Conservation (phyloP, 1,284 basidiomycete species). For the Moesziomyces antarcticus region DNA sequence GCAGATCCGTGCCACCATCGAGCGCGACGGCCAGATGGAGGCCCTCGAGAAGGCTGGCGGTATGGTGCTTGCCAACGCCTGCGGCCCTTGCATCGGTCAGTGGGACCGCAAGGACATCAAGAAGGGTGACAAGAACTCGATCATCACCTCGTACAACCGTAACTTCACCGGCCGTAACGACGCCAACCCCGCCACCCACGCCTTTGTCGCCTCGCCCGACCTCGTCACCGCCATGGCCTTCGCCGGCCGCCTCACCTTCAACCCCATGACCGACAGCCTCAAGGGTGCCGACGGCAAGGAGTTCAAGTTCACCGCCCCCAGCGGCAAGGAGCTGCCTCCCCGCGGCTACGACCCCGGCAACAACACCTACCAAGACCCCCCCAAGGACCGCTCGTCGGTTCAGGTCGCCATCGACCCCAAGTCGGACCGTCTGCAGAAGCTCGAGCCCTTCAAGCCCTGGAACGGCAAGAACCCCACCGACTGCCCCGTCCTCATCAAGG, state of each 20-base stretch:
- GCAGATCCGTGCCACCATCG: conserved; percentile 97
- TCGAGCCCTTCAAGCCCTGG: conserved; percentile 91
- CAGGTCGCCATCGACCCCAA: conserved; percentile 87
- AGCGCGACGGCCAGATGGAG: conserved; percentile 91
- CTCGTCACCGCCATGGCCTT: conserved; percentile 97
- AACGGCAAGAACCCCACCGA: conserved; percentile 90
- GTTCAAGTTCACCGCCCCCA: conserved; percentile 94
- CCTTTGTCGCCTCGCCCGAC: conserved; percentile 97
- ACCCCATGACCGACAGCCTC: conserved; percentile 92
- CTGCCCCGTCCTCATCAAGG: conserved; percentile 96
- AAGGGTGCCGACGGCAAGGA: conserved; percentile 91
- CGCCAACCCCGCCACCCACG: conserved; percentile 98
- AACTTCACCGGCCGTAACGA: conserved; percentile 99
- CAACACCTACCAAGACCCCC: conserved; percentile 96
- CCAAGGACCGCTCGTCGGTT: conserved; percentile 83
- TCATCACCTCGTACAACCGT: conserved; percentile 99
- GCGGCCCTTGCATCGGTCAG: conserved; percentile 98
- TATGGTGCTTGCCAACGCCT: conserved; percentile 95
- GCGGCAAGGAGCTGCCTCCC: conserved; percentile 90
- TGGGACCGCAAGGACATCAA: conserved; percentile 97
- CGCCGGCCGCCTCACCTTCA: conserved; percentile 93
- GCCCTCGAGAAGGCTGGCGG: conserved; percentile 88
- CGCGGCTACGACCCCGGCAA: conserved; percentile 95
- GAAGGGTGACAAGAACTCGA: conserved; percentile 93
- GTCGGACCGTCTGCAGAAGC: conserved; percentile 93